phyloP scores from a whole-genome alignment of 83 land plant genomes.

The Diphasiastrum complanatum region DNA sequence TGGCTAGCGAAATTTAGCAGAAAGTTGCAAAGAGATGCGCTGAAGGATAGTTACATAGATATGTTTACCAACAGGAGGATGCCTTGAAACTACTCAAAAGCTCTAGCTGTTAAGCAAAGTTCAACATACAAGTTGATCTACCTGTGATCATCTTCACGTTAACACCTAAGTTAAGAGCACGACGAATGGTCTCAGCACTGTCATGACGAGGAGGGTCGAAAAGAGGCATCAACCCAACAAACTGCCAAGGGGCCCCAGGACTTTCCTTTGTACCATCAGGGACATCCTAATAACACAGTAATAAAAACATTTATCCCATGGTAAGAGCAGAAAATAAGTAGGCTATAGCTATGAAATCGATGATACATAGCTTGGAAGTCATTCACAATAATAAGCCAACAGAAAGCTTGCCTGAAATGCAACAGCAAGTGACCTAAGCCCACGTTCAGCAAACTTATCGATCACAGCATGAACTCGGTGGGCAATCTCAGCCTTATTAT shows the following conservation, averaged over 20 bases:
- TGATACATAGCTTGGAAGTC: background rate
- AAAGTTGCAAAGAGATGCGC: background rate
- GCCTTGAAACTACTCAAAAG: too few relatives aligned
- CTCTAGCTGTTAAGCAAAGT: too few relatives aligned
- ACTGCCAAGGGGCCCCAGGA: conserved; percentile 54
- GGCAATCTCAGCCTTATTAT: conserved; percentile 25
- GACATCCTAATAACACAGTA: conserved; percentile 46
- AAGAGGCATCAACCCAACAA: conserved; percentile 57
- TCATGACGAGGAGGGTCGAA: conserved; percentile 79
- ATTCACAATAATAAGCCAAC: background rate
- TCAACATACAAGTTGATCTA: background rate
- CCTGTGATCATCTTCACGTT: conserved; percentile 83
- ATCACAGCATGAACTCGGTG: conserved; percentile 24
- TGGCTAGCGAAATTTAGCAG: background rate
- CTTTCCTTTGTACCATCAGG: conserved; percentile 49
- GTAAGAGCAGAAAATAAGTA: background rate
- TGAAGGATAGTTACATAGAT: too few relatives aligned
- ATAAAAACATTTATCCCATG: too few relatives aligned
- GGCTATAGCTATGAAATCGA: background rate
- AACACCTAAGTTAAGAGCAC: conserved; percentile 68
- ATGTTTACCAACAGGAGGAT: too few relatives aligned
- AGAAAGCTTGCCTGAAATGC: conserved; percentile 23
- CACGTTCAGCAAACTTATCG: conserved; percentile 32
- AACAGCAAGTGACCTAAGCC: conserved; percentile 28
- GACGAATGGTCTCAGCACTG: conserved; percentile 71